Evolutionary conservation across 2,329 filamentous ascomycete genomes (phyloP), one percentile per base, ranked within the genome.

Genomic region (Alternaria gaisen): DNA sequence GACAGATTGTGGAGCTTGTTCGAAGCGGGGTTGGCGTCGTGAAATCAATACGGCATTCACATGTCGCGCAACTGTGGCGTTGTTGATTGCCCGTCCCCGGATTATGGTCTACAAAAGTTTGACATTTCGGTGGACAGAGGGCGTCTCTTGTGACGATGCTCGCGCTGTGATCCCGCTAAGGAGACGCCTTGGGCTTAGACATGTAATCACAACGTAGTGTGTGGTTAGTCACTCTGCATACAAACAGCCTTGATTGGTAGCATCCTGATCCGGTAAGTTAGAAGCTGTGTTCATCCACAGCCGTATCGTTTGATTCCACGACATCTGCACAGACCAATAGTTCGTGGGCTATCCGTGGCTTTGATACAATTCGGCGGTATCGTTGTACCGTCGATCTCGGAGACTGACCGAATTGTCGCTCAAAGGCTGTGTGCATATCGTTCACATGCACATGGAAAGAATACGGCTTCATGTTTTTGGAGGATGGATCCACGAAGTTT

Each of bases 61-160:
- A 72, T 74, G 70, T 69, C 71, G 75, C 76, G 70, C 50, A 56
- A 78, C 75, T 64, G 71, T 78, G 76, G 75, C 75, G 72, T 61
- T 69, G 60, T 66, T 69, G 66, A 67, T 67, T 70, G 61, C 60
- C 55, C 65, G 52, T 67, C 63, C 66, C 67, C 64, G 60, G 63
- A 68, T 61, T 65, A 57, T 68, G 62, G 63, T 54, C 43, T 70
- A 60, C 56, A 64, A 56, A 38, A 52, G 63, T 61, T 66, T 66
- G 65, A 71, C 66, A 65, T 66, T 66, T 59, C 53, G 58, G 32
- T 50, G 60, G 55, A 63, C 58, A 51, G 71, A 62, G 60, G 63
- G 62, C 60, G 60, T 58, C 65, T 60, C 54, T 71, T 68, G 69
- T 72, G 69, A 69, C 64, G 58, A 68, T 70, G 70, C 72, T 73